A percentile compares a stretch with the other conserved stretches of the same genome.
phyloP scores from a whole-genome alignment of 352 stramenopile genomes.

The Stramenopiles sp. region DNA sequence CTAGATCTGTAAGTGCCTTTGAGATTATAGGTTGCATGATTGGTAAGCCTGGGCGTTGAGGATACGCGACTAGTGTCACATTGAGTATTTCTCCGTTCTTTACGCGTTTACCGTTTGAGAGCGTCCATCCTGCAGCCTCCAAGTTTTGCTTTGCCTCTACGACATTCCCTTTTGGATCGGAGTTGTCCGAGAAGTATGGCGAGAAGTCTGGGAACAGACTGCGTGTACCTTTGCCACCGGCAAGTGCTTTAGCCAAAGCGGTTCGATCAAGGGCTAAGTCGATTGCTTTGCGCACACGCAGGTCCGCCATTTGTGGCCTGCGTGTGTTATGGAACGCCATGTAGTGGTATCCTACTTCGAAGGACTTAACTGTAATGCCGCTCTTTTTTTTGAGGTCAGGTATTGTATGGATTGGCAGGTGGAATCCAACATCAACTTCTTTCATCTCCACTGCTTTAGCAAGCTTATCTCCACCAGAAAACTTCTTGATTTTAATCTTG shows the following conservation, averaged over 20 bases:
- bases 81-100: conserved; percentile 16
- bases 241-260: conserved; percentile 13
- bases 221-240: conserved; percentile 14
- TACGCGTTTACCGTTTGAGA: conserved; percentile 10
- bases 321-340: conserved; percentile 20
- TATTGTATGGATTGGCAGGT: conserved; percentile 17
- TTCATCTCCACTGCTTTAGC: conserved; percentile 14
- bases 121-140: conserved; percentile 15
- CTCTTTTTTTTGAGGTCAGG: neutral
- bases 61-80: conserved; percentile 16
- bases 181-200: conserved; percentile 13
- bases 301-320: conserved; percentile 5
- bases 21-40: conserved; percentile 18
- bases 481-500: conserved; percentile 15
- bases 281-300: conserved; percentile 20
- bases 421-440: conserved; percentile 19
- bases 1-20: conserved; percentile 7
- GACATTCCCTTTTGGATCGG: neutral
- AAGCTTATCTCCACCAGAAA: conserved; percentile 13
- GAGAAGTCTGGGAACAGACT: conserved; percentile 20
- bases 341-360: conserved; percentile 21
- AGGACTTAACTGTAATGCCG: conserved; percentile 15
- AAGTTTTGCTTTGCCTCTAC: conserved; percentile 6
- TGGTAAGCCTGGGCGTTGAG: conserved; percentile 17
- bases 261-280: conserved; percentile 19